These are phyloP conservation scores for Polygonum maritimum DNA, from an alignment of 148 eudicot species.

Conservation along the genomic window DNA sequence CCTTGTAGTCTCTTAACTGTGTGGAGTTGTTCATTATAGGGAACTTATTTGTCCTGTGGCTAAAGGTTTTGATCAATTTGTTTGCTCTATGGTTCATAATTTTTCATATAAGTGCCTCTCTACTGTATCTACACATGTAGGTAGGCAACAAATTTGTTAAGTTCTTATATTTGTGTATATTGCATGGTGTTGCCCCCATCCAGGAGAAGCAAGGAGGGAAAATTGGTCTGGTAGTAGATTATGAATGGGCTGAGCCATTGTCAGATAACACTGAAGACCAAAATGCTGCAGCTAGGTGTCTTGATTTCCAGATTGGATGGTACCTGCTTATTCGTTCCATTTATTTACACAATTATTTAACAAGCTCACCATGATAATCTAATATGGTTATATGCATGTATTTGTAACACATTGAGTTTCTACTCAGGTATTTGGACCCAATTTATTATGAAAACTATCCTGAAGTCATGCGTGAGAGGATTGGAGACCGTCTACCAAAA, in stretches of 20 bases:
- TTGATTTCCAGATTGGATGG: conserved; percentile 88
- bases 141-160: too few relatives aligned
- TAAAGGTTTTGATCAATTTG: not conserved
- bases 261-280: conserved; percentile 59
- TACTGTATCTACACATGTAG: too few relatives aligned
- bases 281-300: conserved; percentile 64
- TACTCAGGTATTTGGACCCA: conserved; percentile 66
- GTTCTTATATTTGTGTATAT: not conserved
- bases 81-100: not conserved
- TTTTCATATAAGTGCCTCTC: not conserved
- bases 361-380: not conserved
- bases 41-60: not conserved
- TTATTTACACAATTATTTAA: not conserved
- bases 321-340: conserved; percentile 16
- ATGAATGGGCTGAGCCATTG: conserved; percentile 82
- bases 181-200: not conserved
- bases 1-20: not conserved
- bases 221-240: conserved; percentile 62
- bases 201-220: conserved; percentile 70
- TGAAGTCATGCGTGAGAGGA: conserved; percentile 51
- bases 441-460: conserved; percentile 75
- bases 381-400: not conserved
- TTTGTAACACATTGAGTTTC: not conserved
- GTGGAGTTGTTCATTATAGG: not conserved
- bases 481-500: conserved; percentile 56